Evolutionary conservation across 352 stramenopile genomes (phyloP).

Genomic region (Pythium scleroteichum): DNA sequence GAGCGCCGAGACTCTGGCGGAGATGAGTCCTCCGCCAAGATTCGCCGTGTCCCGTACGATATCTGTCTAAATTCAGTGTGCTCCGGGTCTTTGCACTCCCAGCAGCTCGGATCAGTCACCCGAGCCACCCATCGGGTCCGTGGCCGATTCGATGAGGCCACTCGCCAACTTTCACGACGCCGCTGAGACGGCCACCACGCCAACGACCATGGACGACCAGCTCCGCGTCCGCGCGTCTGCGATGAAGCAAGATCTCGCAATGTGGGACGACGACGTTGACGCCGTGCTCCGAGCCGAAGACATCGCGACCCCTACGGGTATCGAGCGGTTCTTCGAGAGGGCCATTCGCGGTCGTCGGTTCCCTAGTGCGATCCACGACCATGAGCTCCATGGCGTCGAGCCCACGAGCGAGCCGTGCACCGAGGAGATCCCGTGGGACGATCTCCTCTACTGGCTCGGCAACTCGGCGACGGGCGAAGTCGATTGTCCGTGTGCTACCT

Average conservation of each 20-base stretch:
- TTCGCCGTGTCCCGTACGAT: no score
- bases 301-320: conserved; percentile 5
- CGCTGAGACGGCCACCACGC: no score
- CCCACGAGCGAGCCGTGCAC: conserved; percentile 17
- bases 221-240: background rate
- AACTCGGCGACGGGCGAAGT: conserved; percentile 22
- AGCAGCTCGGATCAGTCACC: no score
- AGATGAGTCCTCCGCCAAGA: no score
- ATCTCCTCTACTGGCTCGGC: conserved; percentile 32
- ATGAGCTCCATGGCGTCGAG: conserved; percentile 12
- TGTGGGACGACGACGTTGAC: background rate
- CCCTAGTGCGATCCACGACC: conserved; percentile 6
- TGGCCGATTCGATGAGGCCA: no score
- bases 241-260: background rate
- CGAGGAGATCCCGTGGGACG: conserved; percentile 27
- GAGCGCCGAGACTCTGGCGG: no score
- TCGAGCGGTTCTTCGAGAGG: conserved; percentile 7
- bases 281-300: conserved; percentile 3
- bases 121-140: no score
- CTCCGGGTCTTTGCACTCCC: no score
- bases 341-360: background rate
- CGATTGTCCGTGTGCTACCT: conserved; percentile 19
- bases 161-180: no score
- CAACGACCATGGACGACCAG: no score
- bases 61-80: no score